Evolutionary conservation across 2,329 filamentous ascomycete species (phyloP), one percentile per base, ranked within the genome.

Genomic region (Coleophoma eucalyptorum): DNA sequence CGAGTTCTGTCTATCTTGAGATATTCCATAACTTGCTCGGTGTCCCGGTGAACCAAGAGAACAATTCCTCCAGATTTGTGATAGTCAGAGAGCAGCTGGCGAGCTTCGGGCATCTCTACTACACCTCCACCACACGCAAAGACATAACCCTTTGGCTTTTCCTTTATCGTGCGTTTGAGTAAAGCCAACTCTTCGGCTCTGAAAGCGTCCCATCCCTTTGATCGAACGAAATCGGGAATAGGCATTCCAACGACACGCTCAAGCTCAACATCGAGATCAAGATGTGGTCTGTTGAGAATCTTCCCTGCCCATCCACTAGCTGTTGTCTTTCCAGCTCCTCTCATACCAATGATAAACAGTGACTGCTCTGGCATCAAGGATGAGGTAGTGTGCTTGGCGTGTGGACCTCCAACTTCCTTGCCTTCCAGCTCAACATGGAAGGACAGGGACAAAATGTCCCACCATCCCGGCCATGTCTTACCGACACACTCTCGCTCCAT

Each of bases 391-490:
- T 64, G 59, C 31, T 68, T 70, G 11, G 68, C 63, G 20, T 69
- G 67, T 43, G 71, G 58, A 49, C 60, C 63, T 37, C 66, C 65
- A 31, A 62, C 52, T 40, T 65, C 90, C 34, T 86, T 81, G 12
- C 94, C 94, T 53, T 86, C 80, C n/a, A 97, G 74, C 26, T 78
- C 71, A 26, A 89, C 88, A 33, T 84, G 78, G 74, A 97, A 99
- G 13, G 83, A 80, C 58, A 88, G 83, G 19, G 86, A 85, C 50
- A 97, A 72, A 16, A 86, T 83, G 68, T 99, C 94, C 94, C 94
- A 99, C 90, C 94, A 99, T 10, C 93, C 94, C 0, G 94, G 94
- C 94, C 94, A 99, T 2, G 94, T 99, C 77, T 99, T 99, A 38
- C 89, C 92, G 3, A 90, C 89, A 66, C 94, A 99, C 63, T 96